Percentiles rank a stretch among this genome's conserved stretches.
These are phyloP conservation scores for Cutaneotrichosporon dermatis DNA, from an alignment of 1,284 basidiomycete genomes.

Conservation along the genomic window DNA sequence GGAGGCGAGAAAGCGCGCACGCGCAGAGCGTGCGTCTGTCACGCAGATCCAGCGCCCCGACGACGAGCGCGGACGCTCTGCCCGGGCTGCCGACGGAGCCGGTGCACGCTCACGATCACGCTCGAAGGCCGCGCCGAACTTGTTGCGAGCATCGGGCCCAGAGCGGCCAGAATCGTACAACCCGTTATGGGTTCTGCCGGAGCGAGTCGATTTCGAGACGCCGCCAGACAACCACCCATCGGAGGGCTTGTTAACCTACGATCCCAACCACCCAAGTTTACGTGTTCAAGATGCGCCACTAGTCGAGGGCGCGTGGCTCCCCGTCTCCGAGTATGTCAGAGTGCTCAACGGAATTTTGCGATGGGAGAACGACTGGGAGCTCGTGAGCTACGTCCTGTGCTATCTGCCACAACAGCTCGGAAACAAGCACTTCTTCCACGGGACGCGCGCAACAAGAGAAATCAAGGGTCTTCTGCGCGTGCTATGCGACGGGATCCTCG, in stretches of 20 bases:
- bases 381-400: conserved; percentile 86
- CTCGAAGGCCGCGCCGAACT: conserved; percentile 53
- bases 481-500: conserved; percentile 57
- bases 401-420: conserved; percentile 86
- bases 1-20: conserved; percentile 23
- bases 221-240: conserved; percentile 64
- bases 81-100: conserved; percentile 4
- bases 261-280: conserved; percentile 53
- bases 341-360: conserved; percentile 67
- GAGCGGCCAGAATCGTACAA: conserved; percentile 47
- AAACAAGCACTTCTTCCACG: conserved; percentile 97
- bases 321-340: conserved; percentile 71
- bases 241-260: conserved; percentile 69
- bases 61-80: conserved; percentile 35
- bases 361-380: conserved; percentile 82
- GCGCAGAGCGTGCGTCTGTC: conserved; percentile 11
- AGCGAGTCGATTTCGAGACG: conserved; percentile 64
- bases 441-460: conserved; percentile 66
- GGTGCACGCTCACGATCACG: conserved; percentile 60
- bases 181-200: conserved; percentile 75
- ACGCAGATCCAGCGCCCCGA: conserved; percentile 6
- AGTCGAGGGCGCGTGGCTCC: conserved; percentile 58
- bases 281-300: conserved; percentile 53
- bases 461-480: conserved; percentile 63
- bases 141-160: conserved; percentile 24